phyloP scores from a whole-genome alignment of 2,329 filamentous ascomycete genomes.

The Sphaceloma murrayae region DNA sequence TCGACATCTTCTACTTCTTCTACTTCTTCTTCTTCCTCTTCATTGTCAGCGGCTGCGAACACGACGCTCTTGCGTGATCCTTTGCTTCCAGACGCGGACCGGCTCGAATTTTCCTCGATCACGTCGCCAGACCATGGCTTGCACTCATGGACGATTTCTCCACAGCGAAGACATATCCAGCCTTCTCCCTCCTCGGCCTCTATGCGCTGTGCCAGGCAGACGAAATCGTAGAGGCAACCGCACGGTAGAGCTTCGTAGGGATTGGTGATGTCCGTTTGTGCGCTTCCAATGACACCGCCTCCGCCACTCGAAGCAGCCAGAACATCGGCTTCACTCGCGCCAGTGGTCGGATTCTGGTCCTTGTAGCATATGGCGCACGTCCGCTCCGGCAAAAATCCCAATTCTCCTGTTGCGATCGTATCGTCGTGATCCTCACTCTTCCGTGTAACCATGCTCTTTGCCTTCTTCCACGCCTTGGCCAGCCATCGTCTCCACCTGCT shows the following conservation, averaged over 20 bases:
- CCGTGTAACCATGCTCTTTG: conserved; percentile 50
- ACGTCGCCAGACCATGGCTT: conserved; percentile 89
- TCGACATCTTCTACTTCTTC: conserved; percentile 18
- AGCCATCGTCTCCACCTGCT: conserved; percentile 87
- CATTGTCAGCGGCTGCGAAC: conserved; percentile 22
- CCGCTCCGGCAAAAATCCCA: conserved; percentile 77
- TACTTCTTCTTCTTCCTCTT: conserved; percentile 21
- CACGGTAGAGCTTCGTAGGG: conserved; percentile 88
- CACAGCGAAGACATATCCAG: conserved; percentile 84
- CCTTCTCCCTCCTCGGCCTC: conserved; percentile 91
- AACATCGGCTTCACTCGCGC: conserved; percentile 61
- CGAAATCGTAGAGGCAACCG: conserved; percentile 90
- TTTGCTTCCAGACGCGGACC: conserved; percentile 18
- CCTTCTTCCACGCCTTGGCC: conserved; percentile 74
- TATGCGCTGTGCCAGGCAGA: conserved; percentile 81
- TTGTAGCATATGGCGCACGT: conserved; percentile 97
- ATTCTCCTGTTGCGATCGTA: conserved; percentile 49
- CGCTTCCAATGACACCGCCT: conserved; percentile 74
- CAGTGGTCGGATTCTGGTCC: conserved; percentile 66
- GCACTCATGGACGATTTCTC: conserved; percentile 72
- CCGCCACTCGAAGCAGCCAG: conserved; percentile 53
- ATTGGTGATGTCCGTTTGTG: conserved; percentile 89
- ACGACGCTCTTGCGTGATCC: conserved; percentile 25
- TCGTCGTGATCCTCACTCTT: conserved; percentile 40
- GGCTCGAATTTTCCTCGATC: conserved; percentile 36